Evolutionary conservation across 495 filamentous ascomycete genomes (phyloP).

Genomic region (Cercophora samala): DNA sequence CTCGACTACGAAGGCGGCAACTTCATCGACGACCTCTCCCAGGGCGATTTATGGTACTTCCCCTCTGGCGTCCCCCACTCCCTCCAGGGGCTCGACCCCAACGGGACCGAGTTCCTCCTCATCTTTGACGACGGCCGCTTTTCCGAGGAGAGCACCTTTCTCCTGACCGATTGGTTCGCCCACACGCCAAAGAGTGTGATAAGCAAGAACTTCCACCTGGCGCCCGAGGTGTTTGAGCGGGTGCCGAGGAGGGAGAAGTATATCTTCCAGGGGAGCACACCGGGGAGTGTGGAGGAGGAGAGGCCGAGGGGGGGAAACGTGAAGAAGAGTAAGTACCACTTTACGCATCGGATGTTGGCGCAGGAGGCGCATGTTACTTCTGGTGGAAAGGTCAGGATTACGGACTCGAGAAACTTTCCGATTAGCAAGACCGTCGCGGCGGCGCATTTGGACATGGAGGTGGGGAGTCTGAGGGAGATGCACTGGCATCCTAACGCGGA

Average conservation of each 20-base stretch:
- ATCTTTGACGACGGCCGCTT: conserved; percentile 68
- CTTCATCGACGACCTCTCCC: conserved; percentile 66
- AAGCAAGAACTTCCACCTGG: conserved; percentile 61
- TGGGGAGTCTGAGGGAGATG: conserved; percentile 57
- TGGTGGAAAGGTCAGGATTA: conserved; percentile 60
- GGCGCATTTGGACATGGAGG: conserved; percentile 56
- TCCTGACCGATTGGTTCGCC: conserved; percentile 65
- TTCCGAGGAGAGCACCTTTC: conserved; percentile 67
- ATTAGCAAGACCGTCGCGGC: conserved; percentile 63
- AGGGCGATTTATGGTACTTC: conserved; percentile 73
- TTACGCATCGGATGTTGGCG: conserved; percentile 60
- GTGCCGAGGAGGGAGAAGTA: conserved; percentile 61
- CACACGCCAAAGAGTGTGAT: conserved; percentile 63
- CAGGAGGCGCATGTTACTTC: conserved; percentile 52
- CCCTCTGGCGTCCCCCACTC: conserved; percentile 68
- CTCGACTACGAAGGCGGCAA: conserved; percentile 65
- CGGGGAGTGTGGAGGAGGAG: conserved; percentile 45
- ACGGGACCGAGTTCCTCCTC: conserved; percentile 68
- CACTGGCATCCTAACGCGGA: conserved; percentile 59
- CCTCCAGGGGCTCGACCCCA: conserved; percentile 60
- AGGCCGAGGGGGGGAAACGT: conserved; percentile 45
- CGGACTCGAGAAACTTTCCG: conserved; percentile 63
- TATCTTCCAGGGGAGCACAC: conserved; percentile 61
- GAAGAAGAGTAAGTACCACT: conserved; percentile 57
- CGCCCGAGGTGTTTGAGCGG: conserved; percentile 55